phyloP scores from a whole-genome alignment of 257 asterid species.

The Vinca minor region DNA sequence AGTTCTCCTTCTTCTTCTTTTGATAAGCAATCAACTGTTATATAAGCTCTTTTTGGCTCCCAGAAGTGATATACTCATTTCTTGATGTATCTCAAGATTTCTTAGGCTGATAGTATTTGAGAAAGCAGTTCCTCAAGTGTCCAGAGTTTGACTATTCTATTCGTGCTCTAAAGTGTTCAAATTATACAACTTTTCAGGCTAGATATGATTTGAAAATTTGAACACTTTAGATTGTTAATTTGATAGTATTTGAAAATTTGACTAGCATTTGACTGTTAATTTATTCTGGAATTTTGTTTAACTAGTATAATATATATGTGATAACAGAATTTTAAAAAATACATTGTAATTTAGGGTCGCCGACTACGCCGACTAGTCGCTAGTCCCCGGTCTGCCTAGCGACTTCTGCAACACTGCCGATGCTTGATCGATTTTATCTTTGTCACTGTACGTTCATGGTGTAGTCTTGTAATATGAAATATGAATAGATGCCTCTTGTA shows the following conservation, averaged over 20 bases:
- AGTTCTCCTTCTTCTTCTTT: not conserved
- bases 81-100: not conserved
- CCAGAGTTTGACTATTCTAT: not conserved
- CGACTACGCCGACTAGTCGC: no score
- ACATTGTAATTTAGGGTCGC: no score
- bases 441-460: not conserved
- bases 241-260: not conserved
- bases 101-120: not conserved
- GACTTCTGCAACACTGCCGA: no score
- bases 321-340: no score
- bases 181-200: not conserved
- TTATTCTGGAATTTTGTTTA: not conserved
- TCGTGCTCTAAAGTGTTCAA: not conserved
- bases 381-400: no score
- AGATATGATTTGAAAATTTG: not conserved
- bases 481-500: not conserved
- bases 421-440: not conserved
- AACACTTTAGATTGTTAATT: not conserved
- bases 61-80: not conserved
- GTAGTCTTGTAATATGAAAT: not conserved
- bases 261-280: not conserved
- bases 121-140: not conserved
- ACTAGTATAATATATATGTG: no score
- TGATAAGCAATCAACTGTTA: not conserved
- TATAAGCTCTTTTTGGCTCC: not conserved